These are phyloP conservation scores for Penicillium robsamsonii DNA, from an alignment of 495 filamentous ascomycete species.

Conservation along the genomic window DNA sequence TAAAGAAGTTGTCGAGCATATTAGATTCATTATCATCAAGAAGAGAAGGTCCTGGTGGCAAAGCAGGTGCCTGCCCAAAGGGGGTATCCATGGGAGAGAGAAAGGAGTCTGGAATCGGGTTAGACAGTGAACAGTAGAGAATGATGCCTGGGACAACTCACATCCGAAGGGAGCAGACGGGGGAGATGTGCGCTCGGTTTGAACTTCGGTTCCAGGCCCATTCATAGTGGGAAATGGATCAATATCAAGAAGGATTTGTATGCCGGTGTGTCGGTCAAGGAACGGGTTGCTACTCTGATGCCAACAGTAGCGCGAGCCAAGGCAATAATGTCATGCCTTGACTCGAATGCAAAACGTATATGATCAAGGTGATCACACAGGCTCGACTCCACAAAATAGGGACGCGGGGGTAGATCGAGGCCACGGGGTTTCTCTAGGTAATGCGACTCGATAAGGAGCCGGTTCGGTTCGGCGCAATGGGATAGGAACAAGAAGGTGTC, in stretches of 20 bases:
- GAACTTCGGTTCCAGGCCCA: slow-evolving; percentile 31
- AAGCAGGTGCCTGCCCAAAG: slow-evolving; percentile 55
- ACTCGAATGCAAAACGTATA: slow-evolving; percentile 2
- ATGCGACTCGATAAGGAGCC: slow-evolving; percentile 6
- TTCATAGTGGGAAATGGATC: slow-evolving; percentile 30
- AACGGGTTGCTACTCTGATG: slow-evolving; percentile 25
- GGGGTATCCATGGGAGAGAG: slow-evolving; percentile 51
- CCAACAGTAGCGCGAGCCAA: slow-evolving; percentile 28
- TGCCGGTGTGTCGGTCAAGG: slow-evolving; percentile 2
- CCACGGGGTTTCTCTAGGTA: background rate
- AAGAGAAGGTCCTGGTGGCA: slow-evolving; percentile 57
- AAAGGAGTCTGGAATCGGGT: slow-evolving; percentile 38
- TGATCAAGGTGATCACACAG: slow-evolving; percentile 6
- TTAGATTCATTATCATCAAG: slow-evolving; percentile 60
- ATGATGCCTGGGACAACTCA: slow-evolving; percentile 35
- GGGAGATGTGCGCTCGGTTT: slow-evolving; percentile 31
- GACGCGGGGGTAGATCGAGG: slow-evolving; percentile 8
- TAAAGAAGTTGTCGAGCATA: slow-evolving; percentile 62
- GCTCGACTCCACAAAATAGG: slow-evolving; percentile 9
- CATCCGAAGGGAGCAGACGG: slow-evolving; percentile 58
- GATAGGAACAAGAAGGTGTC: background rate
- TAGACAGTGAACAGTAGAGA: slow-evolving; percentile 20
- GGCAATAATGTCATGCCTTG: slow-evolving; percentile 37
- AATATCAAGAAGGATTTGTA: background rate
- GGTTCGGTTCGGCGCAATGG: background rate